These are phyloP conservation scores for Alternaria brassicae DNA, from an alignment of 2,329 filamentous ascomycete genomes.

Conservation along the genomic window DNA sequence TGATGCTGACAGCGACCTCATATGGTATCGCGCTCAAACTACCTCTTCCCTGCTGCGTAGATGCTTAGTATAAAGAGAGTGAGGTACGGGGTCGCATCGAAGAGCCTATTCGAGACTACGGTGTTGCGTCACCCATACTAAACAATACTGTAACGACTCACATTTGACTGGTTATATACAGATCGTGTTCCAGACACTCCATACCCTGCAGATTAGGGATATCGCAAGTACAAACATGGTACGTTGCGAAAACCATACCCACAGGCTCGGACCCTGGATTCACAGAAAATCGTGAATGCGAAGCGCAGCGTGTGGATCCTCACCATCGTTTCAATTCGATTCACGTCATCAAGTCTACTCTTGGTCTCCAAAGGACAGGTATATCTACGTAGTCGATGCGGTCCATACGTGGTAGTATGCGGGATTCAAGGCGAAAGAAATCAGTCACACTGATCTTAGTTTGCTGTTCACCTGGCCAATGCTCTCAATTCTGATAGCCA, in stretches of 20 bases:
- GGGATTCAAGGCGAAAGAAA: not conserved
- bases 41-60: not conserved
- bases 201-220: not conserved
- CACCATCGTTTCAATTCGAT: not conserved
- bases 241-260: no score
- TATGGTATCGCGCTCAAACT: not conserved
- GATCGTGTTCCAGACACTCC: not conserved
- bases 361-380: not conserved
- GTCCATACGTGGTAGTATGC: not conserved
- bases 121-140: not conserved
- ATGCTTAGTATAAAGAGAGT: fast-evolving
- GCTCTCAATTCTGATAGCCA: not conserved
- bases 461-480: fast-evolving
- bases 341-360: not conserved
- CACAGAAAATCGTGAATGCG: not conserved
- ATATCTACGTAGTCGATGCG: not conserved
- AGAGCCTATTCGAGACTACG: not conserved
- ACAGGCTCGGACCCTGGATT: not conserved
- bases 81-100: not conserved
- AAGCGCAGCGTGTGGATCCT: not conserved
- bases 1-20: not conserved
- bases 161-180: not conserved
- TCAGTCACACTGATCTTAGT: not conserved
- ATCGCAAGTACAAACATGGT: not conserved
- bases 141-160: not conserved